Conservation (phyloP, 495 filamentous ascomycete genomes). For the Xanthoparmelia taractica region DNA sequence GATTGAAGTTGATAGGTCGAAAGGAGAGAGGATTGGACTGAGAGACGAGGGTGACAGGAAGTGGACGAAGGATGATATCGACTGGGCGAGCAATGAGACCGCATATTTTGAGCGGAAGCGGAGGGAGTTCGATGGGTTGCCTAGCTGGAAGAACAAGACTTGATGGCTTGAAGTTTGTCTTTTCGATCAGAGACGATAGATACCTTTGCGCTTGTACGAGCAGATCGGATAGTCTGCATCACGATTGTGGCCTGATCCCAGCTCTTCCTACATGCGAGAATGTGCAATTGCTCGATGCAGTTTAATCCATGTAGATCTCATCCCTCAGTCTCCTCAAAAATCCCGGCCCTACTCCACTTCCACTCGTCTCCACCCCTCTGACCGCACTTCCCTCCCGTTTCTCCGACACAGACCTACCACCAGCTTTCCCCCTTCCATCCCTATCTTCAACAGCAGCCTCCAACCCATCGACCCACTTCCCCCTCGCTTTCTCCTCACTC, state of each 20-base stretch:
- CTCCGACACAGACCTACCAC: conserved; percentile 14
- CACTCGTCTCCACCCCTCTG: conserved; percentile 29
- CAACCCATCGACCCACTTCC: conserved; percentile 72
- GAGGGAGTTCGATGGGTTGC: conserved; percentile 20
- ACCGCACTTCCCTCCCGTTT: conserved; percentile 19
- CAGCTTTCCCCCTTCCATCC: conserved; percentile 18
- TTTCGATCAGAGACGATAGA: background rate
- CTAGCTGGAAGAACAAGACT: conserved; percentile 21
- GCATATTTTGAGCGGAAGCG: conserved; percentile 20
- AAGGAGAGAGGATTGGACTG: conserved; percentile 16
- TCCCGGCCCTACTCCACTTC: conserved; percentile 54
- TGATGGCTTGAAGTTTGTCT: background rate
- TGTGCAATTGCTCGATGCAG: background rate
- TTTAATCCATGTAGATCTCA: conserved; percentile 54
- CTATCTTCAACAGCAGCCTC: conserved; percentile 44
- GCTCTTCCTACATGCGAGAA: background rate
- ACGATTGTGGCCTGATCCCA: background rate
- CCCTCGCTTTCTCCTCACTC: conserved; percentile 79
- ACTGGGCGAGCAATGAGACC: conserved; percentile 8
- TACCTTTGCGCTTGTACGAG: background rate
- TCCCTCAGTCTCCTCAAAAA: conserved; percentile 72
- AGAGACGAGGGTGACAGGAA: conserved; percentile 15
- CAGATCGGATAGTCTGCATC: background rate
- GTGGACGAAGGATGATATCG: conserved; percentile 18
- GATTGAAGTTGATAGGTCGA: conserved; percentile 9